phyloP scores from a whole-genome alignment of 495 filamentous ascomycete genomes.

The Xylaria telfairii region DNA sequence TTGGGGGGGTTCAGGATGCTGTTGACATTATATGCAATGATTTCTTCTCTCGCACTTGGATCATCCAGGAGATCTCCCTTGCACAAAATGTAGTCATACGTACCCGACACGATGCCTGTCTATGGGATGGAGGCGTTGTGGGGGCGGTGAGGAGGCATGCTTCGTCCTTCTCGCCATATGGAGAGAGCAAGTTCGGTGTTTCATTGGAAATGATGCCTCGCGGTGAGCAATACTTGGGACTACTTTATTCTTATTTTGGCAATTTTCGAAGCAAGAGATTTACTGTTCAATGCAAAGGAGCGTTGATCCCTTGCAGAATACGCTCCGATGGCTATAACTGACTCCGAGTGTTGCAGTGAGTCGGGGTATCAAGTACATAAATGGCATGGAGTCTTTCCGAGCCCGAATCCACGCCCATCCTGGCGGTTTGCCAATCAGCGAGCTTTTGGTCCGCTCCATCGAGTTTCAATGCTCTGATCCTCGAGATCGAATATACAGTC shows the following conservation, averaged over 20 bases:
- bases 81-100: neutral
- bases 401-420: neutral
- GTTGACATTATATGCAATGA: neutral
- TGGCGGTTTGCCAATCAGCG: neutral
- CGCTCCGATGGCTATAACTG: too few relatives aligned
- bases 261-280: too few relatives aligned
- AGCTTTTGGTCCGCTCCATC: neutral
- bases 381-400: neutral
- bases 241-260: too few relatives aligned
- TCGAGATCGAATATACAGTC: neutral
- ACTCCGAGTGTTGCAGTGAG: too few relatives aligned
- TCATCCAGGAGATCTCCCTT: neutral
- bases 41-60: neutral
- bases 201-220: neutral
- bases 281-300: too few relatives aligned
- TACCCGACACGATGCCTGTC: neutral
- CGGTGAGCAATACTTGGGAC: too few relatives aligned
- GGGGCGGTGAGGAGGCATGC: neutral
- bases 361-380: neutral
- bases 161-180: neutral
- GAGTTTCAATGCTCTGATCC: neutral
- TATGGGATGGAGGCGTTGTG: neutral
- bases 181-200: neutral
- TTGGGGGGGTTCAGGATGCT: neutral
- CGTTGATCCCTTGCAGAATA: too few relatives aligned